Conservation (phyloP, 2,329 filamentous ascomycete species). For the Fusarium burgessii region DNA sequence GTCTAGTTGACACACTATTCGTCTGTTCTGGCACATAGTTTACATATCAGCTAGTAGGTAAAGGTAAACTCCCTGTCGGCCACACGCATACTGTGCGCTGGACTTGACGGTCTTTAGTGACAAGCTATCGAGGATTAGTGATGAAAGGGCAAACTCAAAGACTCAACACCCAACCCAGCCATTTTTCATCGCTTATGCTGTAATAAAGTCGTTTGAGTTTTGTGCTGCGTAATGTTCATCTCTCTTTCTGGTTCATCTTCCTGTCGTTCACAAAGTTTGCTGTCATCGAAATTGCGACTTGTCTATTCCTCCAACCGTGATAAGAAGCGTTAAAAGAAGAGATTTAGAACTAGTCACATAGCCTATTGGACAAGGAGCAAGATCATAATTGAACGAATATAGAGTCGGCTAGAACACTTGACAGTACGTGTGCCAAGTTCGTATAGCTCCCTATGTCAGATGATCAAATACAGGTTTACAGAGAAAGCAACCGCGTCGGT, state of each 20-base stretch:
- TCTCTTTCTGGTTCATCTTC: neutral
- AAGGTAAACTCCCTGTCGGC: neutral
- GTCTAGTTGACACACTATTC: neutral
- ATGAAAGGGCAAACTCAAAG: conserved; percentile 22
- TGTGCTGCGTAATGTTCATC: neutral
- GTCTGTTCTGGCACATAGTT: neutral
- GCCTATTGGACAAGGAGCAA: neutral
- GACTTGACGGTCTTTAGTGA: neutral
- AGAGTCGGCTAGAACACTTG: too few species aligned
- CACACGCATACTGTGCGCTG: neutral
- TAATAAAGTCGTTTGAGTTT: neutral
- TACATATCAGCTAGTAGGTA: neutral
- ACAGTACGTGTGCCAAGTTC: neutral
- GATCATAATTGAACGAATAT: neutral
- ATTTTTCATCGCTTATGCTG: neutral
- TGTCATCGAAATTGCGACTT: neutral
- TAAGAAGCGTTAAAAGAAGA: neutral
- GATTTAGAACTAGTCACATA: neutral
- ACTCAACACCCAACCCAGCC: neutral
- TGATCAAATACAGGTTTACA: too few species aligned
- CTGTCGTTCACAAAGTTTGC: neutral
- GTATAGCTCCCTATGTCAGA: too few species aligned
- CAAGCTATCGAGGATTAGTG: conserved; percentile 10
- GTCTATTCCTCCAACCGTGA: neutral
- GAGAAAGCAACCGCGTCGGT: too few species aligned